phyloP scores from a whole-genome alignment of 495 filamentous ascomycete genomes.

The Aspergillus asperescens region DNA sequence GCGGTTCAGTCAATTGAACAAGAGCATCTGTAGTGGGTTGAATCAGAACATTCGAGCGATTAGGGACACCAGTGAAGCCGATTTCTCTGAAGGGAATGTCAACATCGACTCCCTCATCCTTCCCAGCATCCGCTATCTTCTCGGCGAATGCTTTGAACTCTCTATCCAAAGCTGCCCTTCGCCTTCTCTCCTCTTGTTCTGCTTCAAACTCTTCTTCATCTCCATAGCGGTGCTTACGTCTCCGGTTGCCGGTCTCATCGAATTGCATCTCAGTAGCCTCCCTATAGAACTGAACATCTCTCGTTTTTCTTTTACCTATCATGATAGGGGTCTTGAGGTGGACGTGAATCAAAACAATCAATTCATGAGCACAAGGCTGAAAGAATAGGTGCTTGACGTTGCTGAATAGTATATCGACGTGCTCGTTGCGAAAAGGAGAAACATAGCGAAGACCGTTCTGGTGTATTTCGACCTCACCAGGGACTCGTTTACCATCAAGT shows the following conservation, averaged over 20 bases:
- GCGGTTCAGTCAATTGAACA: conserved; percentile 95
- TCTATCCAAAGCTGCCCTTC: conserved; percentile 84
- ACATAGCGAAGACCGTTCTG: conserved; percentile 97
- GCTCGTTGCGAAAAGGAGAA: conserved; percentile 74
- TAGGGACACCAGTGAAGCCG: conserved; percentile 93
- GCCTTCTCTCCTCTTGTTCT: conserved; percentile 92
- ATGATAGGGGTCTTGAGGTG: conserved; percentile 98
- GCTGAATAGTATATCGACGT: conserved; percentile 94
- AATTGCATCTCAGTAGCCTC: conserved; percentile 99
- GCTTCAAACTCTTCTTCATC: conserved; percentile 99
- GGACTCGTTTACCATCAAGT: conserved; percentile 91
- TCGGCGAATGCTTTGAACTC: conserved; percentile 97
- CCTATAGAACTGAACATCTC: conserved; percentile 96
- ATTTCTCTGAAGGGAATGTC: conserved; percentile 97
- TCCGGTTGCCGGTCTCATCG: conserved; percentile 96
- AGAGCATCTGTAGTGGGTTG: conserved; percentile 96
- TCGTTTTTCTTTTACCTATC: conserved; percentile 97
- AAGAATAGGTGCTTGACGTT: conserved; percentile 99
- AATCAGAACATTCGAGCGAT: conserved; percentile 87
- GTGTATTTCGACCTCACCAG: conserved; percentile 93
- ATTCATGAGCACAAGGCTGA: conserved; percentile 89
- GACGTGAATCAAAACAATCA: conserved; percentile 97
- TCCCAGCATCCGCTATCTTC: conserved; percentile 89
- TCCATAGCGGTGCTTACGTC: conserved; percentile 96
- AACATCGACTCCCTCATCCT: conserved; percentile 76